phyloP scores from a whole-genome alignment of 2,329 filamentous ascomycete genomes.

The Fusarium bactridioides region DNA sequence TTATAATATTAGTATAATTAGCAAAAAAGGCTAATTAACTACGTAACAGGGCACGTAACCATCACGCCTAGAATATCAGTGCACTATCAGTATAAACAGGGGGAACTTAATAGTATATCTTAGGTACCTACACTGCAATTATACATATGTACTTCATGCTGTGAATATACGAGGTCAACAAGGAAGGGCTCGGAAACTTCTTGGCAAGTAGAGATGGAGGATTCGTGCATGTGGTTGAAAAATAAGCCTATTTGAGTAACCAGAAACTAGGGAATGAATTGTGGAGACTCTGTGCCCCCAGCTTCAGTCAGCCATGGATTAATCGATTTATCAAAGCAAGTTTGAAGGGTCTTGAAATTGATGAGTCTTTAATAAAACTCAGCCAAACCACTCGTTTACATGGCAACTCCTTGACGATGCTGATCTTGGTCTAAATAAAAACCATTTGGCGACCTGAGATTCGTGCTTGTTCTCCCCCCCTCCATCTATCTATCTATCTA shows the following conservation, averaged over 20 bases:
- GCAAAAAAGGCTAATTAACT: too few species aligned
- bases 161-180: neutral
- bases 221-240: neutral
- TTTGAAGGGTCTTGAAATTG: constrained; percentile 3
- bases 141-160: neutral
- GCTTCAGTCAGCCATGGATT: neutral
- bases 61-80: too few species aligned
- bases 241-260: neutral
- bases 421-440: neutral
- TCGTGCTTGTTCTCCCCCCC: neutral
- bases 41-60: too few species aligned
- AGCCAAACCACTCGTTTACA: neutral
- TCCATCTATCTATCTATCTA: neutral
- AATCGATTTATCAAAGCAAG: neutral
- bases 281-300: constrained; percentile 4
- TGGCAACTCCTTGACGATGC: neutral
- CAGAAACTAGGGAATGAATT: constrained; percentile 16
- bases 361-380: constrained; percentile 14
- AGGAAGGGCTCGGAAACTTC: neutral
- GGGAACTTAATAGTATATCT: too few species aligned
- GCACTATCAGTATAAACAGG: too few species aligned
- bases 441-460: neutral
- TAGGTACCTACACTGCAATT: neutral
- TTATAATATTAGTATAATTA: too few species aligned
- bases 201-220: neutral